phyloP scores from a whole-genome alignment of 495 filamentous ascomycete species.

The Hyaloscypha finlandica region DNA sequence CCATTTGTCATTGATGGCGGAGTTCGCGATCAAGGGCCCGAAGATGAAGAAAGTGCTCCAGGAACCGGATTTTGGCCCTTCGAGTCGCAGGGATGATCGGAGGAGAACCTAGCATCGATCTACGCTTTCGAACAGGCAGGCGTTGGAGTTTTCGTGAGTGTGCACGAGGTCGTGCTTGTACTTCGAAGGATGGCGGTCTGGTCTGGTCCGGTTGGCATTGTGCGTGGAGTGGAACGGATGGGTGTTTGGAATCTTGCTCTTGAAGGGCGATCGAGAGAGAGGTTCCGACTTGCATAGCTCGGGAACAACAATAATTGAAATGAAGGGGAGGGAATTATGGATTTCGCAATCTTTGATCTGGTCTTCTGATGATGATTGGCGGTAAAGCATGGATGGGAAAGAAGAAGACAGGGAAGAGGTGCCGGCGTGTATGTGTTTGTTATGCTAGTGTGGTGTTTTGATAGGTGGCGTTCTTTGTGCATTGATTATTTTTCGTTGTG shows the following conservation, averaged over 20 bases:
- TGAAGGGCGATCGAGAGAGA: background rate
- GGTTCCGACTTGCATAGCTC: background rate
- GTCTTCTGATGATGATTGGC: background rate
- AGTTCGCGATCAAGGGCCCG: conserved; percentile 84
- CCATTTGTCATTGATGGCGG: conserved; percentile 88
- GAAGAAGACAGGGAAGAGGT: background rate
- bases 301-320: background rate
- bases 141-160: conserved; percentile 1
- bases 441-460: conserved; percentile 23
- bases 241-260: background rate
- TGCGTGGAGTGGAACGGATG: background rate
- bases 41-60: conserved; percentile 59
- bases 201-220: conserved; percentile 6
- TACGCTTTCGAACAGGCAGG: background rate
- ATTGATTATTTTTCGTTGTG: background rate
- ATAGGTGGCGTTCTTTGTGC: conserved; percentile 21
- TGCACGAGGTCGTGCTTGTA: conserved; percentile 1
- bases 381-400: background rate
- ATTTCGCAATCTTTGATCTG: background rate
- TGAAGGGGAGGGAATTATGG: background rate
- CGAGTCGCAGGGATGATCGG: conserved; percentile 21
- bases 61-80: conserved; percentile 34
- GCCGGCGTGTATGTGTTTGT: background rate
- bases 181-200: conserved; percentile 7
- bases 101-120: conserved; percentile 18